phyloP scores from a whole-genome alignment of 2,329 filamentous ascomycete species.

The Fusarium verrucosum region DNA sequence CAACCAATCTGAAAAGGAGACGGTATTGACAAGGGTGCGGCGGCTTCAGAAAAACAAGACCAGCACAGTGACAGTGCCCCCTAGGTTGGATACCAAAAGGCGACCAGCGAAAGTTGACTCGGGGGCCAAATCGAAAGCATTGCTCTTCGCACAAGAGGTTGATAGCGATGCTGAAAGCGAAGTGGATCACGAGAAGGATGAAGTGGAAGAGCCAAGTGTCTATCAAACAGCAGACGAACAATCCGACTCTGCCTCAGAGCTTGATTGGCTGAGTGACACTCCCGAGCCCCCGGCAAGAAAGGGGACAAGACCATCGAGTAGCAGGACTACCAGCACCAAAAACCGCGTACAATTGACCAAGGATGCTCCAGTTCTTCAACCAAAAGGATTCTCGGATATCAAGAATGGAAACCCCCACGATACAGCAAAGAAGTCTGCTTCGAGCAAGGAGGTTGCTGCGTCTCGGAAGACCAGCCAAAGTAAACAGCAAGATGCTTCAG shows the following conservation, averaged over 20 bases:
- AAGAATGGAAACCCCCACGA: not conserved
- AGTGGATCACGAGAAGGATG: conserved; percentile 2
- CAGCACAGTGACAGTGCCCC: not conserved
- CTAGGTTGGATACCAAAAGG: not conserved
- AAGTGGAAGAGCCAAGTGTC: conserved; percentile 37
- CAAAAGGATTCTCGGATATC: not conserved
- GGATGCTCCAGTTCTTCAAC: conserved; percentile 9
- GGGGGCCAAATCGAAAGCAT: conserved; percentile 13
- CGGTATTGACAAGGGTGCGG: conserved; percentile 36
- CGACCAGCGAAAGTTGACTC: not conserved
- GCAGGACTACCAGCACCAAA: not conserved
- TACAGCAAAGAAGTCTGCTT: not conserved
- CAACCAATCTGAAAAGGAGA: conserved; percentile 24
- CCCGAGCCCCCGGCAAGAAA: conserved; percentile 5
- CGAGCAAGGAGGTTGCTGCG: not conserved
- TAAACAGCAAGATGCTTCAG: not conserved
- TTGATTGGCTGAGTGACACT: conserved; percentile 28
- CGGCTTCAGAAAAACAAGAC: conserved; percentile 23
- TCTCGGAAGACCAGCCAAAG: conserved; percentile 8
- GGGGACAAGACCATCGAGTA: not conserved
- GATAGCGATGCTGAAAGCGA: conserved; percentile 20
- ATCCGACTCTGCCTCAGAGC: conserved; percentile 33
- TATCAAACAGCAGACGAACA: conserved; percentile 41
- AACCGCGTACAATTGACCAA: not conserved
- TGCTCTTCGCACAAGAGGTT: conserved; percentile 17